Evolutionary conservation across 805 yeast genomes (phyloP), one percentile per base, ranked within the genome.

Genomic region (Wickerhamomyces sydowiorum): DNA sequence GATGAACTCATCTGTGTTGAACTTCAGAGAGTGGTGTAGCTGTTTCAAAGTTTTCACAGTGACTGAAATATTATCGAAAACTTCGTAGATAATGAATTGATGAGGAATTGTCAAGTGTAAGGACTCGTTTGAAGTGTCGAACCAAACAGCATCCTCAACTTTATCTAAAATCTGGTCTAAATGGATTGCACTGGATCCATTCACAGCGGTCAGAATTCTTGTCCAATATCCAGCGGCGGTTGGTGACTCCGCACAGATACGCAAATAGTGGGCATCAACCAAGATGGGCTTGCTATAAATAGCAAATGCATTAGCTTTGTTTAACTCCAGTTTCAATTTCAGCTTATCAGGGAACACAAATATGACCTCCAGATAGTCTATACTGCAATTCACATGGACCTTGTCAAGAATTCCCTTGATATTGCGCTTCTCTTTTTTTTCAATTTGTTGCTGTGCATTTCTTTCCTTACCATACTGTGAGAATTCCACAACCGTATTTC

Each of bases 31-130:
- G 42, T 69, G 67, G 22, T 62, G 55, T 47, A 82, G 66, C 49
- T 87, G 95, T 45, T 73, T 75, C 12, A 81, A 57, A 0, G 87
- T 73, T 57, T 90, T 90, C 39, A 71, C 69, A 32, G 81, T 63
- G 0, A 88, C 79, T 17, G 86, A 73, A 14, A 85, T 64, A 52
- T 85, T 85, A 53, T 90, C 96, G 53, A 90, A 78, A n/a, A 90
- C 73, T 20, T 80, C 75, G 62, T 86, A 86, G 41, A 86, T 78
- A 39, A 85, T 69, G 56, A 86, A 86, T 41, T 79, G 78, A 58
- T 82, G 77, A 0, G 97, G 96, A 39, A 88, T 68, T 20, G 69
- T 67, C 35, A 82, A 56, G 41, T 80, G 72, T 50, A 77, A 66
- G 43, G 67, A 39, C 53, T 67, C 54, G 63, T 67, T 53, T 54